These are phyloP conservation scores for Cladorrhinum samala DNA, from an alignment of 495 filamentous ascomycete species.

Conservation along the genomic window DNA sequence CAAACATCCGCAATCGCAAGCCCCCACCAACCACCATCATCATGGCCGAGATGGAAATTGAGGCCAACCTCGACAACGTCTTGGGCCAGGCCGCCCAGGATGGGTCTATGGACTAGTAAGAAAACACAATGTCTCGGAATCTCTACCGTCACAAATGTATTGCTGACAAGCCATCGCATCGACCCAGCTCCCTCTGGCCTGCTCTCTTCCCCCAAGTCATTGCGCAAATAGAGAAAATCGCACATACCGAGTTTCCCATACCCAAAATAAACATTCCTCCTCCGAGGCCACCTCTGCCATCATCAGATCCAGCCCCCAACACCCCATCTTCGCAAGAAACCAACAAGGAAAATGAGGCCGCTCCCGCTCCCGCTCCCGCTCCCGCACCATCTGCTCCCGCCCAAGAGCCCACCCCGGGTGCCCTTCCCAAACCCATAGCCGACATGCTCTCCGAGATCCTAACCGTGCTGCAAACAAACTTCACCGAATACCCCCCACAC, in stretches of 20 bases:
- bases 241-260: constrained; percentile 40
- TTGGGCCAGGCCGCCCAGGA: constrained; percentile 58
- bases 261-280: constrained; percentile 35
- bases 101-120: constrained; percentile 65
- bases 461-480: constrained; percentile 59
- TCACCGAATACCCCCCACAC: constrained; percentile 73
- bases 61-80: constrained; percentile 52
- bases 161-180: neutral
- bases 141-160: no score
- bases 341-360: constrained; percentile 41
- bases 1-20: constrained; percentile 2
- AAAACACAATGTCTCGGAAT: no score
- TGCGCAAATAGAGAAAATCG: constrained; percentile 39
- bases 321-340: constrained; percentile 41
- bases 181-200: constrained; percentile 35
- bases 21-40: constrained; percentile 12
- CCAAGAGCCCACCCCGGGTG: constrained; percentile 19
- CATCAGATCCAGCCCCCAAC: constrained; percentile 44
- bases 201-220: constrained; percentile 31
- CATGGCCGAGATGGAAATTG: constrained; percentile 40
- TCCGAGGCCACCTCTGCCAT: constrained; percentile 40
- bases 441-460: constrained; percentile 61
- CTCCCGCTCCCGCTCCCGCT: constrained; percentile 12
- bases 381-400: constrained; percentile 13
- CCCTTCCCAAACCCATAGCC: constrained; percentile 58